These are phyloP conservation scores for Colletotrichum sp. DNA, from an alignment of 2,329 filamentous ascomycete species.

Conservation along the genomic window DNA sequence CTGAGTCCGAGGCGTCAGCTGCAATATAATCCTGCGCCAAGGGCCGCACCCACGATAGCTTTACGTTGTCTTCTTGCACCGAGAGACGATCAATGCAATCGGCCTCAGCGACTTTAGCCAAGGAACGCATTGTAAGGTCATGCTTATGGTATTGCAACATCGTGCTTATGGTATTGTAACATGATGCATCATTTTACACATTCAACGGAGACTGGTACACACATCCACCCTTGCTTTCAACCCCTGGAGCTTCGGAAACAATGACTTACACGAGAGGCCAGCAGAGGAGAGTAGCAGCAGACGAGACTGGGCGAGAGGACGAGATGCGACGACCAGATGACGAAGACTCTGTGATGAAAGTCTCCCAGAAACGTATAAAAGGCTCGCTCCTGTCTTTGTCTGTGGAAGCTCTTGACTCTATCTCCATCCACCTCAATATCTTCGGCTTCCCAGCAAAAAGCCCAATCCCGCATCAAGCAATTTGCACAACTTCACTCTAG, in stretches of 20 bases:
- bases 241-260: not conserved
- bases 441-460: not conserved
- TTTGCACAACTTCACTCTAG: not conserved
- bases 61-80: not conserved
- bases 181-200: not conserved
- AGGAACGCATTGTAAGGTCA: not conserved
- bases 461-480: not conserved
- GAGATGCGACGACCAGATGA: not conserved
- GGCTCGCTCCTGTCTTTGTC: not conserved
- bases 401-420: not conserved
- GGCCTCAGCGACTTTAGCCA: not conserved
- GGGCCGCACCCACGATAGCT: not conserved
- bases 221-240: not conserved
- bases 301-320: not conserved
- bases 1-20: not conserved
- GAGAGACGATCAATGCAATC: not conserved
- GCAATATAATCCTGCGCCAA: not conserved
- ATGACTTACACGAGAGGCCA: not conserved
- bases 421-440: not conserved
- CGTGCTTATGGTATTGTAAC: not conserved
- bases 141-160: conserved; percentile 1
- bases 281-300: not conserved
- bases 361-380: not conserved
- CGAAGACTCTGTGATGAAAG: not conserved
- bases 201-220: not conserved